Evolutionary conservation across 2,329 filamentous ascomycete genomes (phyloP).

Genomic region (Rutstroemia sp.): DNA sequence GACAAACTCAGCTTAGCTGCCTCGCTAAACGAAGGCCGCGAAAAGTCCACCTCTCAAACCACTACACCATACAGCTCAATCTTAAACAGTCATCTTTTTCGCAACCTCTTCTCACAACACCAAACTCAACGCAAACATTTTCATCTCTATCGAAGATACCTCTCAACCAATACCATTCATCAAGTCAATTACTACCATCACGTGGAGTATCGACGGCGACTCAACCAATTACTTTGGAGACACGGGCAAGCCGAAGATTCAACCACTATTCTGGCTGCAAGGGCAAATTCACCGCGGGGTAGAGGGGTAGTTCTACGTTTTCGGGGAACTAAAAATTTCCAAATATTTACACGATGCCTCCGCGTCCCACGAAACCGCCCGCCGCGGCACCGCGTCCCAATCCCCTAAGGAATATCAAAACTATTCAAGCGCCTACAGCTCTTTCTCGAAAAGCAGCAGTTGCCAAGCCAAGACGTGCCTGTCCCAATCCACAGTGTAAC

Average conservation of each 20-base stretch:
- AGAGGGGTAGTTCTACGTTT: not conserved
- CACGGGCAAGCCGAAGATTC: not conserved
- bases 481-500: constrained; percentile 53
- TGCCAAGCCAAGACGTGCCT: constrained; percentile 27
- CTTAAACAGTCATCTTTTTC: not conserved
- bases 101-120: not conserved
- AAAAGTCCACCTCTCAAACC: not conserved
- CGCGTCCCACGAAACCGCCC: constrained; percentile 1
- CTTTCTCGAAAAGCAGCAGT: constrained; percentile 14
- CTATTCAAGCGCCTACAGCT: constrained; percentile 19
- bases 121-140: constrained; percentile 1
- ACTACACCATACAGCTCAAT: not conserved
- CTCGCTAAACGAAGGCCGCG: too few relatives aligned
- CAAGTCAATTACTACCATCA: not conserved
- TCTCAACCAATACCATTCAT: constrained; percentile 3
- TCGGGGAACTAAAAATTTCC: not conserved
- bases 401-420: constrained; percentile 16
- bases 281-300: constrained; percentile 9
- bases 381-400: constrained; percentile 10
- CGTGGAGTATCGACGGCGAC: not conserved
- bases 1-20: too few relatives aligned
- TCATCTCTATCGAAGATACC: not conserved
- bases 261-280: not conserved
- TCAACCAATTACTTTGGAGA: not conserved
- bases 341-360: not conserved